phyloP scores from a whole-genome alignment of 306 rosid species.

The Rubus idaeus region DNA sequence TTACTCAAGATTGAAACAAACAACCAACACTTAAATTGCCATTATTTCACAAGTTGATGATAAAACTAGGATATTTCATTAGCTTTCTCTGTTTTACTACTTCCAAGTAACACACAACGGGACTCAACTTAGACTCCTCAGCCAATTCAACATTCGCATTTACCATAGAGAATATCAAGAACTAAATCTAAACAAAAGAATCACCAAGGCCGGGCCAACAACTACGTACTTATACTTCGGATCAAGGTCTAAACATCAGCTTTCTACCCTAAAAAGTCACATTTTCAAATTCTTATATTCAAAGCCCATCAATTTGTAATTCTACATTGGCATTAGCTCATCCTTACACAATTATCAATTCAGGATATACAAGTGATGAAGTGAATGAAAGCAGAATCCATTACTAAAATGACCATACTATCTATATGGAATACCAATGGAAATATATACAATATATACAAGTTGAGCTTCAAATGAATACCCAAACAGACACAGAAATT shows the following conservation, averaged over 20 bases:
- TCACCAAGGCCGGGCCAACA: background rate
- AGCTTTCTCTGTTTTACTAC: background rate
- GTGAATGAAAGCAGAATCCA: background rate
- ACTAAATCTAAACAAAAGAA: background rate
- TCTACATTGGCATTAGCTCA: background rate
- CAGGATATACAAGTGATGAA: background rate
- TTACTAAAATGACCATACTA: background rate
- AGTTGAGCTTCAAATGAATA: conserved; percentile 4
- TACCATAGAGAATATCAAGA: background rate
- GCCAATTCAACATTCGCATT: background rate
- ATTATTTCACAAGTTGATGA: background rate
- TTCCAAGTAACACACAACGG: background rate
- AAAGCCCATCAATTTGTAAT: background rate
- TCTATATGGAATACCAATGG: conserved; percentile 1
- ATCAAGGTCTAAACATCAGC: conserved; percentile 1
- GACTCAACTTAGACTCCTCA: background rate
- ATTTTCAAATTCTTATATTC: background rate
- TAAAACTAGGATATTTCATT: background rate
- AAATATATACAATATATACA: conserved; percentile 21
- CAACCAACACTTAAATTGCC: background rate
- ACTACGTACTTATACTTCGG: background rate
- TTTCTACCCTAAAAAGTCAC: background rate
- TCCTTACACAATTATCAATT: background rate
- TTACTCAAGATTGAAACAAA: background rate
- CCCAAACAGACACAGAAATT: conserved; percentile 1